Evolutionary conservation across 345 rosid genomes (phyloP).

Genomic region (Eucalyptus cloeziana): DNA sequence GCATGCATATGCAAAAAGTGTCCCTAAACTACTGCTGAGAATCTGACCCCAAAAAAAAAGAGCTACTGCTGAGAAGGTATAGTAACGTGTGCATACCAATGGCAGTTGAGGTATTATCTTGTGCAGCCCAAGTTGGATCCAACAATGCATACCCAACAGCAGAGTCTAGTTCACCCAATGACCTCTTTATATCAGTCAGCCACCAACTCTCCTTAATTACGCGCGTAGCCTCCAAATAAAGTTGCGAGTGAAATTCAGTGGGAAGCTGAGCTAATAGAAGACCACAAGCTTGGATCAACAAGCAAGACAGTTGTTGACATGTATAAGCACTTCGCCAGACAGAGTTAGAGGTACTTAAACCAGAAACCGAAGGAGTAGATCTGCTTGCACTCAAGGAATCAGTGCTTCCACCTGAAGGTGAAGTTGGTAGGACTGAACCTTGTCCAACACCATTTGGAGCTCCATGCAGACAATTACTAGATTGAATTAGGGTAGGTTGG

Average conservation of each 20-base stretch:
- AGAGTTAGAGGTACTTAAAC: constrained; percentile 76
- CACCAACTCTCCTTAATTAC: constrained; percentile 90
- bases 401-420: constrained; percentile 96
- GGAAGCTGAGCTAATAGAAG: constrained; percentile 94
- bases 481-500: constrained; percentile 88
- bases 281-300: constrained; percentile 95
- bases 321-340: constrained; percentile 93
- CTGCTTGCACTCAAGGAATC: constrained; percentile 87
- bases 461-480: constrained; percentile 79
- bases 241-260: constrained; percentile 71
- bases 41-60: too few species aligned
- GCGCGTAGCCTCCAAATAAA: constrained; percentile 78
- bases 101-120: constrained; percentile 95
- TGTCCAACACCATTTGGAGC: constrained; percentile 59
- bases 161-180: constrained; percentile 68
- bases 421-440: constrained; percentile 75
- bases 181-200: constrained; percentile 79
- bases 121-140: constrained; percentile 99
- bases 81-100: constrained; percentile 38
- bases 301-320: constrained; percentile 92
- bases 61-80: neutral
- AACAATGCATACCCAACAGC: constrained; percentile 92
- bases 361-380: constrained; percentile 65
- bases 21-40: neutral
- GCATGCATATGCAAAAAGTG: neutral